Evolutionary conservation across 78 protist species (phyloP).

Genomic region (Dictyostelium purpureum): DNA sequence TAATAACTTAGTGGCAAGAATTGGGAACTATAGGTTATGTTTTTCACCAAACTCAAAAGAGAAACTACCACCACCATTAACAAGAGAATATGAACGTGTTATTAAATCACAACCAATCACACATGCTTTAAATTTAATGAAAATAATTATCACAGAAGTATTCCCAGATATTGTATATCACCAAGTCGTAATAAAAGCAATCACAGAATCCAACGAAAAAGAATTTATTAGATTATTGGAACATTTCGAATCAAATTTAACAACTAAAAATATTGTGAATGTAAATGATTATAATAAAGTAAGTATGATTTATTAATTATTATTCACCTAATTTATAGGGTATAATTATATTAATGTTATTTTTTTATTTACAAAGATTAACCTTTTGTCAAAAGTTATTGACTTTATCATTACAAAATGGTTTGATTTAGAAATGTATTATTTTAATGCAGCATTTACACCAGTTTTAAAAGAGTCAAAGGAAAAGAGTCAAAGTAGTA

Average conservation of each 20-base stretch:
- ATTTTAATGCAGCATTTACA: neutral
- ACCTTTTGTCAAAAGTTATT: neutral
- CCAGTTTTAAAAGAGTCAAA: neutral
- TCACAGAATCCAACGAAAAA: slow-evolving; percentile 25
- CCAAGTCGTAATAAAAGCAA: neutral
- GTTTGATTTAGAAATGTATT: slow-evolving; percentile 6
- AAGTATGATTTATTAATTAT: too few relatives aligned
- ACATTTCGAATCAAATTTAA: neutral
- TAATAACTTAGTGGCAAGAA: slow-evolving; percentile 20
- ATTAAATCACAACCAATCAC: slow-evolving; percentile 1
- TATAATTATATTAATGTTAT: neutral
- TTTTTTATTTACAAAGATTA: neutral
- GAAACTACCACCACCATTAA: neutral
- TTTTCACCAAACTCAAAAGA: neutral
- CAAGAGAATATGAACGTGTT: neutral
- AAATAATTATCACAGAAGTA: neutral
- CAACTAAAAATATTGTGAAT: too few relatives aligned
- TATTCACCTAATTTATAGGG: neutral
- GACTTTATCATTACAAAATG: neutral
- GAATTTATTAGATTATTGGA: slow-evolving; percentile 3
- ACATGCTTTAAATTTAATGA: slow-evolving; percentile 16
- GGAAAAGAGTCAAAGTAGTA: neutral
- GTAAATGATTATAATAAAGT: too few relatives aligned
- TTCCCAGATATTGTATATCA: neutral
- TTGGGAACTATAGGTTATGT: slow-evolving; percentile 39